Evolutionary conservation across 169 alveolate species (phyloP).

Genomic region (Cryptosporidium sp.): DNA sequence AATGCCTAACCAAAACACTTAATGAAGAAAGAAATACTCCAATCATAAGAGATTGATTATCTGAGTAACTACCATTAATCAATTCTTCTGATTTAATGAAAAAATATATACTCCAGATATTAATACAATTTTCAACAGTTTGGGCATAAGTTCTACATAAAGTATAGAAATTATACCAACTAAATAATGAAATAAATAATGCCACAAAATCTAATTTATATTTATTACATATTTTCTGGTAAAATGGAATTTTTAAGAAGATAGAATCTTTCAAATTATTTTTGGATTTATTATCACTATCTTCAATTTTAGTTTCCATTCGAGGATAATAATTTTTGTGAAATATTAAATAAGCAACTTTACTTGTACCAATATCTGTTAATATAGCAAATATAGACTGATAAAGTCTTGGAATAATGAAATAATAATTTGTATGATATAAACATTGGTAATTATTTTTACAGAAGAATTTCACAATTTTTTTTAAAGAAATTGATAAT

Average conservation of each 20-base stretch:
- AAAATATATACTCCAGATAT: conserved; percentile 77
- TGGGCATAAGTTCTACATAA: conserved; percentile 77
- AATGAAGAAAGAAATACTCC: conserved; percentile 76
- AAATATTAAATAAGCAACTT: conserved; percentile 65
- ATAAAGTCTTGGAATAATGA: conserved; percentile 79
- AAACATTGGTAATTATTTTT: conserved; percentile 64
- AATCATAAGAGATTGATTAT: conserved; percentile 30
- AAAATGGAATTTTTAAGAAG: neutral
- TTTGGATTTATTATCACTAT: neutral
- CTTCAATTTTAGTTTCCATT: neutral
- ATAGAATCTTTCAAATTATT: neutral
- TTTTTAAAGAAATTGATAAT: conserved; percentile 52
- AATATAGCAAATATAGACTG: conserved; percentile 81
- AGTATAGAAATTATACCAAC: conserved; percentile 77
- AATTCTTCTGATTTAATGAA: conserved; percentile 68
- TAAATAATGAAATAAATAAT: conserved; percentile 56
- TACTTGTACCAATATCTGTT: conserved; percentile 78
- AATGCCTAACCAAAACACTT: conserved; percentile 78
- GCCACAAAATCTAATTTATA: conserved; percentile 16
- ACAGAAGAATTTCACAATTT: neutral
- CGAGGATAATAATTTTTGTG: neutral
- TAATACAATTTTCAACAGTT: conserved; percentile 76
- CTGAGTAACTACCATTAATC: neutral
- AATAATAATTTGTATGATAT: conserved; percentile 25
- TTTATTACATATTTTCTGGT: conserved; percentile 16